phyloP scores from a whole-genome alignment of 768 basidiomycete species.

The Lanmaoa rubissima region DNA sequence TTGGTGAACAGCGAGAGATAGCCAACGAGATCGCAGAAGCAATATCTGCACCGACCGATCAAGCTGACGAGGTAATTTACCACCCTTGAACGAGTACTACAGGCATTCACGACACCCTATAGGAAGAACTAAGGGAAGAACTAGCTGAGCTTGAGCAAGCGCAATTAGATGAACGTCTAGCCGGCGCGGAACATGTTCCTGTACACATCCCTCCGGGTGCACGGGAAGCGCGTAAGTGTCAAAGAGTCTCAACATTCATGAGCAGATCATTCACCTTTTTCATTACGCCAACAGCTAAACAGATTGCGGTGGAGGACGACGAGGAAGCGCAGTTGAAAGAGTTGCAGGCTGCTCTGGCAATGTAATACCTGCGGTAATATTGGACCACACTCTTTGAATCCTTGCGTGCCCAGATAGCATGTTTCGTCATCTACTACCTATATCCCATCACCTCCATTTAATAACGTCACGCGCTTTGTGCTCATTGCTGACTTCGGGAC shows the following conservation, averaged over 20 bases:
- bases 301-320: slow-evolving; percentile 72
- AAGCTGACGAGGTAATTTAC: slow-evolving; percentile 69
- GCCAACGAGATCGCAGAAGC: slow-evolving; percentile 91
- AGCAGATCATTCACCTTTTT: slow-evolving; percentile 4
- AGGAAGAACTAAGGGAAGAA: slow-evolving; percentile 80
- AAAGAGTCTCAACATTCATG: neutral
- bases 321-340: slow-evolving; percentile 88
- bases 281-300: slow-evolving; percentile 25
- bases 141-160: slow-evolving; percentile 88
- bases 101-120: slow-evolving; percentile 6
- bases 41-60: slow-evolving; percentile 71
- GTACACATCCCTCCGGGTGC: slow-evolving; percentile 73
- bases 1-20: slow-evolving; percentile 88
- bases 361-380: slow-evolving; percentile 45
- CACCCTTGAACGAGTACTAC: neutral
- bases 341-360: slow-evolving; percentile 83
- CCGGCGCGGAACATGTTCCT: slow-evolving; percentile 86
- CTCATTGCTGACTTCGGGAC: slow-evolving; percentile 21
- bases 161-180: slow-evolving; percentile 78
- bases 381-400: slow-evolving; percentile 8
- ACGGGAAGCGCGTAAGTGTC: slow-evolving; percentile 49
- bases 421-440: slow-evolving; percentile 32
- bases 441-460: slow-evolving; percentile 33
- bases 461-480: slow-evolving; percentile 25
- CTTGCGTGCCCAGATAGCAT: slow-evolving; percentile 13